A percentile compares a stretch with the other conserved stretches of the same genome.
phyloP scores from a whole-genome alignment of 202 grass and related monocot species.

The Panicum virgatum region DNA sequence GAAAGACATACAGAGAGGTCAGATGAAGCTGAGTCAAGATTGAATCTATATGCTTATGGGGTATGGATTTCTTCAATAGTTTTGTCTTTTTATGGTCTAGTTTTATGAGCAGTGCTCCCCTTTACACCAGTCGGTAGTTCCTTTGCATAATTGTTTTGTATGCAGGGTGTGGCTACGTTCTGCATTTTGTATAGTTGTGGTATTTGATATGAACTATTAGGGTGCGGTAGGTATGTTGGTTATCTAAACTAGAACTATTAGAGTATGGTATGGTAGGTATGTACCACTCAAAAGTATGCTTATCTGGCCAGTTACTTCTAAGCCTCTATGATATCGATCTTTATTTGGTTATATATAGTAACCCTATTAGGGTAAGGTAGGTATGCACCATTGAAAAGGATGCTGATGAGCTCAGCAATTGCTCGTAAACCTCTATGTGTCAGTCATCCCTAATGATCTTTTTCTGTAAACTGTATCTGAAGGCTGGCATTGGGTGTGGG shows the following conservation, averaged over 20 bases:
- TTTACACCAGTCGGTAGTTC: neutral
- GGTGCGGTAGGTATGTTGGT: neutral
- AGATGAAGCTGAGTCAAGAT: slow-evolving; percentile 43
- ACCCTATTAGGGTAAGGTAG: neutral
- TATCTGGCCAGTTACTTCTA: neutral
- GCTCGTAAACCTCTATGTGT: neutral
- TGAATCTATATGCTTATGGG: slow-evolving; percentile 82
- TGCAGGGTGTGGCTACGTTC: neutral
- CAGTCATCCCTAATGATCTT: neutral
- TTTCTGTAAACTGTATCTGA: neutral
- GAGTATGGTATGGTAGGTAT: neutral
- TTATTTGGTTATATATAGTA: neutral
- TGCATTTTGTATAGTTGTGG: neutral
- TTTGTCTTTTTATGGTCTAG: neutral
- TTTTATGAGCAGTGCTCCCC: neutral
- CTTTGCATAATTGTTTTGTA: neutral
- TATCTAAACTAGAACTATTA: neutral
- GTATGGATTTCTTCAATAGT: slow-evolving; percentile 52
- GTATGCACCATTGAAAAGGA: slow-evolving; percentile 17
- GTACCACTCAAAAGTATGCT: neutral
- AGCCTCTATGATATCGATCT: neutral
- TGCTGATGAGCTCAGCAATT: neutral
- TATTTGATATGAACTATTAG: slow-evolving; percentile 4
- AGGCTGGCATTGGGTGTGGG: neutral
- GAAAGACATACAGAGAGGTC: slow-evolving; percentile 44